A percentile compares a stretch with the other conserved stretches of the same genome.
Evolutionary conservation across 2,329 filamentous ascomycete genomes (phyloP).

Genomic region (Penicillium sp.): DNA sequence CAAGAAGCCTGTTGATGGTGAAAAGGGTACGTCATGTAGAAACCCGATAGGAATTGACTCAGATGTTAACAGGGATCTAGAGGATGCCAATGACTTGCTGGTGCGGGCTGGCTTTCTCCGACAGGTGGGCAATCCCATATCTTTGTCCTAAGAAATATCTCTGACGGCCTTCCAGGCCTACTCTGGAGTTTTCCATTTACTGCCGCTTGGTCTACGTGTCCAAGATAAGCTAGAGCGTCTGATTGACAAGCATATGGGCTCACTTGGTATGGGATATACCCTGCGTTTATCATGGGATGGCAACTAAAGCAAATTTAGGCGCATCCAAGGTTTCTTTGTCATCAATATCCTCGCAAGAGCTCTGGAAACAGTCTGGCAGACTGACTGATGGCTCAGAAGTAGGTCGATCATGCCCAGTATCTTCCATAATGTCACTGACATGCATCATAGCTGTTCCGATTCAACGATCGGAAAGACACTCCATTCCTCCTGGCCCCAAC

Average conservation of each 20-base stretch:
- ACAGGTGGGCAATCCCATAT: constrained; percentile 51
- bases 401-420: constrained; percentile 10
- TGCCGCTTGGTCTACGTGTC: constrained; percentile 81
- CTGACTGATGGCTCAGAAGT: constrained; percentile 76
- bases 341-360: constrained; percentile 65
- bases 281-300: neutral
- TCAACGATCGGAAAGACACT: constrained; percentile 73
- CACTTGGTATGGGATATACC: constrained; percentile 54
- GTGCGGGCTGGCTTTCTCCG: constrained; percentile 70
- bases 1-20: constrained; percentile 51
- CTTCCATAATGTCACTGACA: constrained; percentile 20
- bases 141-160: neutral
- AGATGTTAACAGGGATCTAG: constrained; percentile 17
- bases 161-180: constrained; percentile 59
- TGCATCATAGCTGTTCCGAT: constrained; percentile 65
- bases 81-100: constrained; percentile 66
- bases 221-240: constrained; percentile 83
- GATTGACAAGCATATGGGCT: constrained; percentile 85
- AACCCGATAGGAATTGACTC: constrained; percentile 35
- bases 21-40: constrained; percentile 29
- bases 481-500: constrained; percentile 82
- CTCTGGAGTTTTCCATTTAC: constrained; percentile 85
- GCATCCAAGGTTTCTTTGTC: constrained; percentile 25
- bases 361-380: constrained; percentile 83
- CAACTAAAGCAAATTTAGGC: constrained; percentile 6